Evolutionary conservation across 805 yeast genomes (phyloP), one percentile per base, ranked within the genome.

Genomic region (Komagataella pastoris): DNA sequence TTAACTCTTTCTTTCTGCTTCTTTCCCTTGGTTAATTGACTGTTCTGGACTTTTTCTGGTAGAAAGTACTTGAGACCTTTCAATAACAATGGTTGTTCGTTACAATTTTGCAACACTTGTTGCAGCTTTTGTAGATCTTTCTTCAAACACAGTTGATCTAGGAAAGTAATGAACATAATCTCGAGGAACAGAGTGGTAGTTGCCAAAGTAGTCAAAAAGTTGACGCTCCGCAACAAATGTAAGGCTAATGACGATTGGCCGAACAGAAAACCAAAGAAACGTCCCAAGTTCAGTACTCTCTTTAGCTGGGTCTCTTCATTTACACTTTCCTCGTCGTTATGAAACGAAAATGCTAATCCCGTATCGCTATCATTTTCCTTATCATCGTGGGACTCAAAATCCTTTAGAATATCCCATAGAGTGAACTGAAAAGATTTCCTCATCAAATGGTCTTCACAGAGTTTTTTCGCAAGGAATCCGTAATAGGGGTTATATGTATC

Each of bases 401-500:
- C 87, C 57, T 81, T 81, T 17, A 90, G 59, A 47, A 81, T 74
- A 64, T 93, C 96, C 98, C 98, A 93, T 46, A 93, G 72, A 58
- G 80, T 72, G 63, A 93, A 89, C 62, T 91, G 97, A 59, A 93
- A 84, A 0, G 95, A 80, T 65, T 90, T 89, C 61, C 86, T 76
- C 64, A 85, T 68, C 2, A 81, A 72, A 58, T 88, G 95, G 19
- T 79, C 77, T 30, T 81, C 82, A 60, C 96, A 85, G 24, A 90
- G 66, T 59, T 85, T 86, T 23, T 74, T 74, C 0, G 95, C 95
- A 40, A 93, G 75, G 21, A 85, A 66, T 0, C 90, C 86, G 65
- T 93, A 93, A 64, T 85, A 93, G 2, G 97, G 97, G 61, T 93
- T 93, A 70, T 85, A 90, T 0, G 77, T 76, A 24, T 83, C 77